These are phyloP conservation scores for Pseudogymnoascus sp. DNA, from an alignment of 2,329 filamentous ascomycete species.

Conservation along the genomic window DNA sequence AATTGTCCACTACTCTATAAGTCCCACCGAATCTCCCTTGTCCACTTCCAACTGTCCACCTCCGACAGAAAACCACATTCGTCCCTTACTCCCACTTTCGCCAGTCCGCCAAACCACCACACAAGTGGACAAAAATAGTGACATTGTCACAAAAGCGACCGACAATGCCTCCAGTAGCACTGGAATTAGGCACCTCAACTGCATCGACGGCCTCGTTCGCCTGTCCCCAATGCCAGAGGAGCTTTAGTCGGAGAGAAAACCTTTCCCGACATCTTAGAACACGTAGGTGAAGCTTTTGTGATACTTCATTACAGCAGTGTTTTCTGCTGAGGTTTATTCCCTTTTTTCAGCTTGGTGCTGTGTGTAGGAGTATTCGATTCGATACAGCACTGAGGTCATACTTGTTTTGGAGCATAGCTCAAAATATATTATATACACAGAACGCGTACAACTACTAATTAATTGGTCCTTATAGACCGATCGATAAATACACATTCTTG, in stretches of 20 bases:
- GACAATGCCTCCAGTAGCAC: background rate
- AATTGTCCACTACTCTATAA: background rate
- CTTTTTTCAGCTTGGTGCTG: conserved; percentile 16
- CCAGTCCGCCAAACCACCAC: background rate
- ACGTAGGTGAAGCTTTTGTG: conserved; percentile 15
- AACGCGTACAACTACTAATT: background rate
- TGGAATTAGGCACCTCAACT: background rate
- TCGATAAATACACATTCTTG: conserved; percentile 19
- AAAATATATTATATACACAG: background rate
- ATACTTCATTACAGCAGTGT: background rate
- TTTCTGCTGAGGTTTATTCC: background rate
- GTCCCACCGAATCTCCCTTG: background rate
- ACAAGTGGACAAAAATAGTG: background rate
- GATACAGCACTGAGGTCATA: background rate
- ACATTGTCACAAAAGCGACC: background rate
- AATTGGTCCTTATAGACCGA: background rate
- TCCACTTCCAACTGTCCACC: background rate
- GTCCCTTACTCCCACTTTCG: background rate
- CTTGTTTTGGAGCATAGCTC: background rate
- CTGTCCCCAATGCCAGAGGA: conserved; percentile 21
- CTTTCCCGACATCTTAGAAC: conserved; percentile 24
- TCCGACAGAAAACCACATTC: background rate
- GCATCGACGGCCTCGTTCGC: conserved; percentile 9
- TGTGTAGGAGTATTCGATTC: background rate
- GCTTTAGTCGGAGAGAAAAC: conserved; percentile 25